Evolutionary conservation across 2,329 filamentous ascomycete species (phyloP), one percentile per base, ranked within the genome.

Genomic region (Zalaria sp.): DNA sequence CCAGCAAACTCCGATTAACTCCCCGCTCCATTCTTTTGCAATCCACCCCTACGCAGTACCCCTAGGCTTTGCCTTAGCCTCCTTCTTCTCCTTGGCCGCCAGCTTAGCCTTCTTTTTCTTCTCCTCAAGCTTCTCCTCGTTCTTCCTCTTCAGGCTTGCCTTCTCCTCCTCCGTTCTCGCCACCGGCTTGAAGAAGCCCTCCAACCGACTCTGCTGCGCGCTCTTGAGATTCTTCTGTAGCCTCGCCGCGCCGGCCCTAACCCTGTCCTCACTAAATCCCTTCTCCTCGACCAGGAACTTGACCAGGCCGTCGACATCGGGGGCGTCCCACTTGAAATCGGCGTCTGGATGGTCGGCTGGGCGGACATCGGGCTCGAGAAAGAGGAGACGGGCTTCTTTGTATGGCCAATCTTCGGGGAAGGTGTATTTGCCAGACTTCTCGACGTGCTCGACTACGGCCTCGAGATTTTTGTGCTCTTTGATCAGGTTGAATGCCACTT

Each of bases 371-470:
- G 91, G 91, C 52, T 89, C 72, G 57, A 93, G 80, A 68, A 98
- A 96, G 27, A 98, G 77, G 11, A 87, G 77, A 34, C 93, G 83
- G 5, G 91, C 93, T 54, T 98, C 88, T 52, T 81, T 71, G 61
- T 81, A 98, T 0, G 91, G 91, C 89, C 91, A 98, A 65, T 95
- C 85, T n/a, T 94, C 88, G 0, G 91, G 91, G 8, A 98, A 70
- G 1, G 72, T 75, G 63, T 83, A 94, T 57, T 91, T 93, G 60
- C 84, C 85, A 8, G 77, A 69, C 34, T 77, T 79, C 56, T 89
- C 68, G 50, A 94, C 82, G 47, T 70, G 73, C 47, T 86, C 84
- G 35, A 96, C 79, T 1, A 98, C 80, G 45, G 83, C 83, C 57
- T 98, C 91, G 35, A 98, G 75, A 3, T 75, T 77, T 41, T 84